A percentile compares a stretch with the other conserved stretches of the same genome.
Conservation (phyloP, 768 basidiomycete species). For the Tricholoma flavovirens region DNA sequence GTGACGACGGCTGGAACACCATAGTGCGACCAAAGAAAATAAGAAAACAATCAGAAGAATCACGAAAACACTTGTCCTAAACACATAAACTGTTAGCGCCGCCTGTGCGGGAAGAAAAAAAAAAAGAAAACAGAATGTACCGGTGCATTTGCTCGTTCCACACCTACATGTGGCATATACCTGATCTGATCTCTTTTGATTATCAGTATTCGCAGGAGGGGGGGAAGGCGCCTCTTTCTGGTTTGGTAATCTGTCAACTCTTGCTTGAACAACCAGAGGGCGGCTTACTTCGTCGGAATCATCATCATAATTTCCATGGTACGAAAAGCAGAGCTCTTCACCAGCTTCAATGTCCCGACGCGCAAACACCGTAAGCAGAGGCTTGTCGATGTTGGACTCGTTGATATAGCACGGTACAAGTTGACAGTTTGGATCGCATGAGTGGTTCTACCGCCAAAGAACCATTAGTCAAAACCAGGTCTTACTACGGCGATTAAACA, state of each 20-base stretch:
- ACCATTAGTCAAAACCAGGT: neutral
- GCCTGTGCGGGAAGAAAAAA: neutral
- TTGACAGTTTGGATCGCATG: slow-evolving; percentile 79
- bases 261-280: neutral
- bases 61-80: neutral
- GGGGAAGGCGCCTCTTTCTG: neutral
- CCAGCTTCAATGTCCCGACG: slow-evolving; percentile 51
- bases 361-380: slow-evolving; percentile 64
- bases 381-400: slow-evolving; percentile 66
- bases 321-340: slow-evolving; percentile 78
- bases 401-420: slow-evolving; percentile 76
- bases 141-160: slow-evolving; percentile 47
- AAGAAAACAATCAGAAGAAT: neutral
- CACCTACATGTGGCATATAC: slow-evolving; percentile 47
- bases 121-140: slow-evolving; percentile 17
- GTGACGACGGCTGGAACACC: neutral
- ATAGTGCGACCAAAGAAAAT: neutral
- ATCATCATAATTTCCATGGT: slow-evolving; percentile 45
- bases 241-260: neutral
- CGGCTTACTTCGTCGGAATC: slow-evolving; percentile 26
- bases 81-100: neutral
- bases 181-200: slow-evolving; percentile 27
- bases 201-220: slow-evolving; percentile 7
- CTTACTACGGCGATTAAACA: neutral
- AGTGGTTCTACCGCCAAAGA: slow-evolving; percentile 65